Conservation (phyloP, 352 stramenopile genomes). For the Globisporangium megalacanthum region DNA sequence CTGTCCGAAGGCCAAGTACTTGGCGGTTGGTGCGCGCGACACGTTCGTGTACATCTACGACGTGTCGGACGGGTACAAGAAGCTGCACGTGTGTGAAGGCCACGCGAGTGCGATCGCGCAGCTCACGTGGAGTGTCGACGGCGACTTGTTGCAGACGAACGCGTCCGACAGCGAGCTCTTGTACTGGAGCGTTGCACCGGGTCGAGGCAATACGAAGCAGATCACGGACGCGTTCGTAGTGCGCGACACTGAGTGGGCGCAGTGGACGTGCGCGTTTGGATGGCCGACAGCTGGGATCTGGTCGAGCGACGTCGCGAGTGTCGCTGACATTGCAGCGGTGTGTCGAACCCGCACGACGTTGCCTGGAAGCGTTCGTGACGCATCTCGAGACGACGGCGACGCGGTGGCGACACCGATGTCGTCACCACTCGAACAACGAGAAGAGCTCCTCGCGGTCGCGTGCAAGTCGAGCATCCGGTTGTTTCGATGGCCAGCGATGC, state of each 20-base stretch:
- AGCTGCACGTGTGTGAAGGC: slow-evolving; percentile 58
- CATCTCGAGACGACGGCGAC: background rate
- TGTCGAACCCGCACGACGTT: slow-evolving; percentile 19
- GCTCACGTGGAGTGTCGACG: slow-evolving; percentile 85
- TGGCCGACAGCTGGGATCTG: slow-evolving; percentile 64
- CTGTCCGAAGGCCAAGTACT: slow-evolving; percentile 35
- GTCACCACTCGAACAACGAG: slow-evolving; percentile 3
- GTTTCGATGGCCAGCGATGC: slow-evolving; percentile 43
- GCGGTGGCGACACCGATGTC: background rate
- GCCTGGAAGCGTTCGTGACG: background rate
- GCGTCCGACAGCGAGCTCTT: slow-evolving; percentile 57
- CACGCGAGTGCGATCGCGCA: slow-evolving; percentile 78
- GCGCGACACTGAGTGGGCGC: slow-evolving; percentile 49
- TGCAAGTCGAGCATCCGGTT: slow-evolving; percentile 42
- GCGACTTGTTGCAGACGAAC: slow-evolving; percentile 80
- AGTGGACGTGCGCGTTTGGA: slow-evolving; percentile 67
- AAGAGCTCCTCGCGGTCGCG: slow-evolving; percentile 46
- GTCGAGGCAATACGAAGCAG: slow-evolving; percentile 38
- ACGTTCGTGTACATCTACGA: slow-evolving; percentile 65
- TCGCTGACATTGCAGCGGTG: slow-evolving; percentile 45
- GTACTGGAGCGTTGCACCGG: slow-evolving; percentile 37
- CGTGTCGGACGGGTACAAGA: slow-evolving; percentile 41
- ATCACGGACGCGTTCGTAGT: slow-evolving; percentile 58
- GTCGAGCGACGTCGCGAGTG: slow-evolving; percentile 39
- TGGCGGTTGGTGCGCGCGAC: slow-evolving; percentile 53